These are phyloP conservation scores for Lyophyllum semitale DNA, from an alignment of 768 basidiomycete species.

Conservation along the genomic window DNA sequence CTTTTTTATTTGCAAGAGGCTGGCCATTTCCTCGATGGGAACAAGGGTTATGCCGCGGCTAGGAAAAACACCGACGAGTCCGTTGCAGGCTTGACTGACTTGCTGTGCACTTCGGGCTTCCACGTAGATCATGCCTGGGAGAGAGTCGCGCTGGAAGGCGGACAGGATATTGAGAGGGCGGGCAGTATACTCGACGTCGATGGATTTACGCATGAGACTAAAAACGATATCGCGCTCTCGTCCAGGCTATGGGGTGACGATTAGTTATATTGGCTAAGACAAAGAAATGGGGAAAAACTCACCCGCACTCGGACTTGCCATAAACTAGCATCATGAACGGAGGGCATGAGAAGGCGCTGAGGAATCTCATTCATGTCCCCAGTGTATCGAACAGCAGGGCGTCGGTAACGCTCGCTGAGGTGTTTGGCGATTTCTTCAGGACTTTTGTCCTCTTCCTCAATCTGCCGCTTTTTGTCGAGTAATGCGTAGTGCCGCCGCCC, in stretches of 20 bases:
- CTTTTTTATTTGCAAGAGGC: conserved; percentile 93
- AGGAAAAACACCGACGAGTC: conserved; percentile 91
- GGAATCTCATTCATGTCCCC: conserved; percentile 95
- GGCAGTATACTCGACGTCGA: conserved; percentile 78
- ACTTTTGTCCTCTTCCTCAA: conserved; percentile 75
- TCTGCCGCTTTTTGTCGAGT: conserved; percentile 65
- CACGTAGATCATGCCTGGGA: conserved; percentile 95
- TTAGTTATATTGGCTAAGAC: neutral
- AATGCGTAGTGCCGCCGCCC: conserved; percentile 64
- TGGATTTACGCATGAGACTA: conserved; percentile 91
- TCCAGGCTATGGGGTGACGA: conserved; percentile 59
- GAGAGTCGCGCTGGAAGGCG: conserved; percentile 93
- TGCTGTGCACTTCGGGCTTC: conserved; percentile 89
- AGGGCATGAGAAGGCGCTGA: conserved; percentile 93
- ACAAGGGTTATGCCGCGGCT: conserved; percentile 82
- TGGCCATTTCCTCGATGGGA: conserved; percentile 98
- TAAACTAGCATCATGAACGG: conserved; percentile 90
- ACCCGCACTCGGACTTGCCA: conserved; percentile 97
- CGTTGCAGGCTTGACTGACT: conserved; percentile 82
- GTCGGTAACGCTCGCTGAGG: conserved; percentile 75
- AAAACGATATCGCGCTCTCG: conserved; percentile 92
- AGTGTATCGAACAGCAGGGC: conserved; percentile 72
- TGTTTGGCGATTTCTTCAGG: conserved; percentile 84
- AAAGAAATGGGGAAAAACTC: conserved; percentile 19
- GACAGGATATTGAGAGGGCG: conserved; percentile 86